These are phyloP conservation scores for Apiotrichum sp. DNA, from an alignment of 1,284 basidiomycete species.

Conservation along the genomic window DNA sequence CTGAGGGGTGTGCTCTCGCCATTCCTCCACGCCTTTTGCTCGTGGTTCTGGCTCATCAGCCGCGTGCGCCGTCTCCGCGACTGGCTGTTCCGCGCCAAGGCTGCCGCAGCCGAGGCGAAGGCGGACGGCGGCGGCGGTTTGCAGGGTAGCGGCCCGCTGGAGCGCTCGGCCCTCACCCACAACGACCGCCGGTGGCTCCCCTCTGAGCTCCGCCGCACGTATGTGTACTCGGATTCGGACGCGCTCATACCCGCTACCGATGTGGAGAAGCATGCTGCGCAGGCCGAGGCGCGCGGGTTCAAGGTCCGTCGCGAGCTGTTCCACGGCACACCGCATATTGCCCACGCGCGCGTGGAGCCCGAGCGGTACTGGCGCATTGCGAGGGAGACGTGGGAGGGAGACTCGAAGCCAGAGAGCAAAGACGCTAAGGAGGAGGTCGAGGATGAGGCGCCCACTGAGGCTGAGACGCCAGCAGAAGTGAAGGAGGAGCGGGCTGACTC, in stretches of 20 bases:
- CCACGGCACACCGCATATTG: conserved; percentile 13
- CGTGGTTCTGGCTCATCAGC: conserved; percentile 11
- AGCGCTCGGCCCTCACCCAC: neutral
- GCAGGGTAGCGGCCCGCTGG: conserved; percentile 2
- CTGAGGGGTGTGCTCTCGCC: conserved; percentile 8
- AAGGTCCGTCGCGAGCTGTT: conserved; percentile 12
- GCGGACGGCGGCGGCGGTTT: neutral
- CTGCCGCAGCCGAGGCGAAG: neutral
- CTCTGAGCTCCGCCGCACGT: conserved; percentile 10
- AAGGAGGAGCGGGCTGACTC: too few species aligned
- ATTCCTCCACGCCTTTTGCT: conserved; percentile 2
- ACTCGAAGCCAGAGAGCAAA: too few species aligned
- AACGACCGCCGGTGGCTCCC: neutral
- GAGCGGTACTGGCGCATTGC: conserved; percentile 20
- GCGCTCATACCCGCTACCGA: conserved; percentile 8
- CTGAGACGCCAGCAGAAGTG: too few species aligned
- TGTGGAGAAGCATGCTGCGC: conserved; percentile 12
- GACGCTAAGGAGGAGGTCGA: too few species aligned
- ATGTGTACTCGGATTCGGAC: conserved; percentile 15
- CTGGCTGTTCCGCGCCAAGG: neutral
- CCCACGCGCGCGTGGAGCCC: conserved; percentile 9
- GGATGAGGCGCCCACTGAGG: too few species aligned
- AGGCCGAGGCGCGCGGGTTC: conserved; percentile 7
- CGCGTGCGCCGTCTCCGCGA: neutral
- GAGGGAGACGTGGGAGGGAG: conserved; percentile 7